phyloP scores from a whole-genome alignment of 768 basidiomycete genomes.

The Auricularia heimuer region DNA sequence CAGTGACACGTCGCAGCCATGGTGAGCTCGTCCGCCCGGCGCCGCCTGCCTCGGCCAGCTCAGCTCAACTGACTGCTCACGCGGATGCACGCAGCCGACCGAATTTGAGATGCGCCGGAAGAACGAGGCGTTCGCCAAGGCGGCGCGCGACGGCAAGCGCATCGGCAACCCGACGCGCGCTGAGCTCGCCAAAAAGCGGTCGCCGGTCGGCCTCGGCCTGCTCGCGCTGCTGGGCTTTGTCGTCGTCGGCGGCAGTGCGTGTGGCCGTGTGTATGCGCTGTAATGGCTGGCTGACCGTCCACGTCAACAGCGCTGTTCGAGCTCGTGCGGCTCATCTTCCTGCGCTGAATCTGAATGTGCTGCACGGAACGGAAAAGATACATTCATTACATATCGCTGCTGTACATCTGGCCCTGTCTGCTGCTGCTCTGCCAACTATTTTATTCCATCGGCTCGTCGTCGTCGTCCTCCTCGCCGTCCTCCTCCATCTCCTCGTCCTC shows the following conservation, averaged over 20 bases:
- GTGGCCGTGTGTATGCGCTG: no score
- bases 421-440: background rate
- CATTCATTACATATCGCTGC: constrained; percentile 1
- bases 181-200: constrained; percentile 59
- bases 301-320: constrained; percentile 61
- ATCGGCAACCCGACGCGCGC: constrained; percentile 62
- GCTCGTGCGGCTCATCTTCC: constrained; percentile 53
- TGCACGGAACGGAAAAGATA: no score
- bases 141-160: constrained; percentile 66
- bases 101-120: constrained; percentile 74
- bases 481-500: constrained; percentile 7
- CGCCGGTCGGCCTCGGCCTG: constrained; percentile 68
- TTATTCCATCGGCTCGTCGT: background rate
- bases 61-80: no score
- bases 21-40: no score
- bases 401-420: background rate
- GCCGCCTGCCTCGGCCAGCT: no score
- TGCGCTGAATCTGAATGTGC: constrained; percentile 26
- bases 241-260: constrained; percentile 69
- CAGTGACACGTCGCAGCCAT: no score
- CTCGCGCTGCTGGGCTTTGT: constrained; percentile 68
- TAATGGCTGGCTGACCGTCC: background rate
- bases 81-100: constrained; percentile 43
- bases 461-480: constrained; percentile 8
- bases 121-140: constrained; percentile 72